Base-by-base conservation (phyloP, 208 protist genomes). In the Acanthamoeba lenticulata region DNA sequence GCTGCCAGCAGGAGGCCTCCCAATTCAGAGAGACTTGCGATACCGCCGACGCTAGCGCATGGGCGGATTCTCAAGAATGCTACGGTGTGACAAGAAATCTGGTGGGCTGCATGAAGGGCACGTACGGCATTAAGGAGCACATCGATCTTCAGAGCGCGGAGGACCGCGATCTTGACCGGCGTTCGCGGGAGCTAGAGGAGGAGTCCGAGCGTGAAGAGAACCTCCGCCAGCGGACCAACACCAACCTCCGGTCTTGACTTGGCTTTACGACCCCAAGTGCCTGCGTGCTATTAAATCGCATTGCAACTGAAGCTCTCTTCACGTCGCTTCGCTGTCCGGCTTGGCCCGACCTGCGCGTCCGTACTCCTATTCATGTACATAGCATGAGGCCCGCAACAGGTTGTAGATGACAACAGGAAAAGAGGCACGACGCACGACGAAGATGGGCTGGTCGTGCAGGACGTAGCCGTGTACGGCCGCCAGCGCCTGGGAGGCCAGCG, bases 401-500 rank as follows among this genome's bases (percentile, higher is more conserved):
- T 0, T 42, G 29, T 5, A 5, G 36, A 42, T 36, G 13, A 19
- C 24, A 32, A 15, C 13, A 11, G 65, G 1, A 0, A 49, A 2
- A 29, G 40, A 1, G 11, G 40, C 77, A 27, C 24, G 7, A 9
- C 40, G 77, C 52, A 86, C 77, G 45, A 86, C 45, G 44, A 86
- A 29, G 24, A 86, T 55, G 40, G 77, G 77, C 77, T 44, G 21
- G 1, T 40, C 77, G n/a, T 86, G 38, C 0, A 86, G 45, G 29
- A 57, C 45, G 34, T 57, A 86, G 45, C 77, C 77, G 40, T 86
- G 77, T 9, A 86, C 77, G 44, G 38, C 44, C 24, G 2, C 40
- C 77, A 86, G 27, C 38, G 77, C 77, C 77, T 86, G 77, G 77
- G 77, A 19, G 44, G 77, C 77, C 77, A 86, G n/a, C 6, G 77